Evolutionary conservation across 768 basidiomycete genomes (phyloP).

Genomic region (Russula olivacea): DNA sequence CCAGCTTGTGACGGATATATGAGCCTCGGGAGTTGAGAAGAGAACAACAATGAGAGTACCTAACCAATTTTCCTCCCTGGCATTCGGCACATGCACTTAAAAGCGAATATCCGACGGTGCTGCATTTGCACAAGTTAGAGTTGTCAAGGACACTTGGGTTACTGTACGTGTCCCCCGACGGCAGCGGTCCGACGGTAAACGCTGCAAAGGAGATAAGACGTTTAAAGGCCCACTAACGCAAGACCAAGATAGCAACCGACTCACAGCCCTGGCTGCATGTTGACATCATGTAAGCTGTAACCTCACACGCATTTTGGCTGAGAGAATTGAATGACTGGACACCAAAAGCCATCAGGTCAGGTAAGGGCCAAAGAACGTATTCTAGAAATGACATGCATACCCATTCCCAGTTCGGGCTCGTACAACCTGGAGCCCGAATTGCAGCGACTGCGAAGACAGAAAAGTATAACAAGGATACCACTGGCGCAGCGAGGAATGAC

Average conservation of each 20-base stretch:
- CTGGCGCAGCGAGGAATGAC: not conserved
- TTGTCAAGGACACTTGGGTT: not conserved
- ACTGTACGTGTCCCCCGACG: not conserved
- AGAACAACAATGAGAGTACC: not conserved
- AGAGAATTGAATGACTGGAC: not conserved
- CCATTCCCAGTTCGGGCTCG: not conserved
- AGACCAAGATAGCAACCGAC: not conserved
- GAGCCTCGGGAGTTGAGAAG: not conserved
- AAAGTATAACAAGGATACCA: not conserved
- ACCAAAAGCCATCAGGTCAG: not conserved
- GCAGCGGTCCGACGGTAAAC: not conserved
- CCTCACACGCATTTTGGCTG: not conserved
- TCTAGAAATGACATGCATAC: not conserved
- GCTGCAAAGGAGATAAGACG: not conserved
- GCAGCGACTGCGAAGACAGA: not conserved
- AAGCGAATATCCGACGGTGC: not conserved
- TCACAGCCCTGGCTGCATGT: conserved; percentile 1
- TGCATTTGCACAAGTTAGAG: not conserved
- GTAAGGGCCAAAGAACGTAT: not conserved
- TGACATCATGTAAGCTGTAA: not conserved
- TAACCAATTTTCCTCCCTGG: not conserved
- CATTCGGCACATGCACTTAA: conserved; percentile 7
- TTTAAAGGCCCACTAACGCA: too few relatives aligned
- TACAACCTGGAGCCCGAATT: not conserved
- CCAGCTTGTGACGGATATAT: not conserved